Conservation (phyloP, 345 rosid species). For the Kandelia obovata region DNA sequence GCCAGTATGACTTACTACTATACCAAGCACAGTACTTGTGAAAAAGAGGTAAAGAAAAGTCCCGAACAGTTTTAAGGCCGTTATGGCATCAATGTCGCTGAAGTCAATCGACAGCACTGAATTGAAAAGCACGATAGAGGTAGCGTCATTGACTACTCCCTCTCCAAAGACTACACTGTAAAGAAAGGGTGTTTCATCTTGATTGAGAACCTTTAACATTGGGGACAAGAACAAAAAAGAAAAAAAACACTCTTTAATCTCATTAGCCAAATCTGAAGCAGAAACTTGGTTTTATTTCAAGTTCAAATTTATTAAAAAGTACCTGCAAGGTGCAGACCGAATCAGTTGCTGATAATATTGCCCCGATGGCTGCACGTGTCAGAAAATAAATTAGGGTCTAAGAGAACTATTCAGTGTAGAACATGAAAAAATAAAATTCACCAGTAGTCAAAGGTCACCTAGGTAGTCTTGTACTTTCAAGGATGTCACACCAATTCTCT, state of each 20-base stretch:
- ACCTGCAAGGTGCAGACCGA: slow-evolving; percentile 83
- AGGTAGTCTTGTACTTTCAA: slow-evolving; percentile 41
- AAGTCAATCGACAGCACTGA: slow-evolving; percentile 52
- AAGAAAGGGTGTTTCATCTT: slow-evolving; percentile 77
- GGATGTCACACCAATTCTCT: slow-evolving; percentile 41
- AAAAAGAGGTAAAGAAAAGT: slow-evolving; percentile 63
- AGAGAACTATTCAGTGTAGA: not conserved
- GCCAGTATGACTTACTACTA: slow-evolving; percentile 43
- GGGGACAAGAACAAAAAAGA: not conserved
- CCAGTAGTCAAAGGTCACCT: slow-evolving; percentile 29
- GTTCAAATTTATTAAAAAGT: not conserved
- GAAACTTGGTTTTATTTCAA: not conserved
- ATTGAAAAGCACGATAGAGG: slow-evolving; percentile 70
- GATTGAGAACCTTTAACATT: slow-evolving; percentile 55
- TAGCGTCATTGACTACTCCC: slow-evolving; percentile 81
- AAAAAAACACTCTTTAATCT: slow-evolving; percentile 6
- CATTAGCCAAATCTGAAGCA: not conserved
- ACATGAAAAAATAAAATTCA: not conserved
- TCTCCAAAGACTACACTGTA: slow-evolving; percentile 73
- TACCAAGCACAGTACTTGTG: slow-evolving; percentile 57
- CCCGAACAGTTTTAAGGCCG: slow-evolving; percentile 44
- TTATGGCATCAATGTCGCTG: slow-evolving; percentile 29
- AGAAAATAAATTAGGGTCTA: slow-evolving; percentile 7
- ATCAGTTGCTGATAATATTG: slow-evolving; percentile 73
- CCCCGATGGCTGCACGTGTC: slow-evolving; percentile 53